Conservation (phyloP, 2,329 filamentous ascomycete species). For the Amauroascus verrucosus region DNA sequence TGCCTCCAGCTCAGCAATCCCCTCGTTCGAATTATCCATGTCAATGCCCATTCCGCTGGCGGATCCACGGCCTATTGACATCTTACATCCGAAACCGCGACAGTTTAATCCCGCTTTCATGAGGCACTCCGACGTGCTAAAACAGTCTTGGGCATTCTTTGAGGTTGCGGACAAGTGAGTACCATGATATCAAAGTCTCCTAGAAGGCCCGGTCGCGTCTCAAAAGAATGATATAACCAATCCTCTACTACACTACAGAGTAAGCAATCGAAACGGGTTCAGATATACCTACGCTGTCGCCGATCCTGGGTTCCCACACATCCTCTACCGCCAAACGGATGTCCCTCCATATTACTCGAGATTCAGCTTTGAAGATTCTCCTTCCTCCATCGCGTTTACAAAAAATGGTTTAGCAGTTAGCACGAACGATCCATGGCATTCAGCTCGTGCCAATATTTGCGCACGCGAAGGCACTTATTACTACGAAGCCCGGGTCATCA, state of each 20-base stretch:
- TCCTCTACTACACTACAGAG: slow-evolving; percentile 22
- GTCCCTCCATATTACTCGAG: slow-evolving; percentile 71
- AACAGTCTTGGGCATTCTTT: slow-evolving; percentile 34
- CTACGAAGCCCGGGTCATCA: slow-evolving; percentile 84
- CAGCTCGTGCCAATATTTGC: slow-evolving; percentile 80
- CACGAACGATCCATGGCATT: slow-evolving; percentile 86
- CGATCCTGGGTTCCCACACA: slow-evolving; percentile 75
- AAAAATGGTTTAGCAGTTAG: slow-evolving; percentile 65
- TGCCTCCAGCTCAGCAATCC: slow-evolving; percentile 21
- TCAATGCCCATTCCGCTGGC: slow-evolving; percentile 32
- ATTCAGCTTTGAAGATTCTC: slow-evolving; percentile 86
- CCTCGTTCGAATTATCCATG: slow-evolving; percentile 32
- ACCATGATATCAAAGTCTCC: background rate
- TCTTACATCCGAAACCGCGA: slow-evolving; percentile 30
- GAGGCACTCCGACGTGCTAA: slow-evolving; percentile 28
- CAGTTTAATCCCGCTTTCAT: slow-evolving; percentile 31
- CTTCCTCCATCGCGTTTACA: slow-evolving; percentile 74
- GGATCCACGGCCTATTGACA: slow-evolving; percentile 31
- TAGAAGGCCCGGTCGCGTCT: too few species aligned
- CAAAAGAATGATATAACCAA: background rate
- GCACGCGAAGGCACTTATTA: slow-evolving; percentile 84
- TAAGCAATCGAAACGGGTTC: slow-evolving; percentile 61
- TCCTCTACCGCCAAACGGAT: slow-evolving; percentile 85
- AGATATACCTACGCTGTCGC: slow-evolving; percentile 86
- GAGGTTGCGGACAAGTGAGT: slow-evolving; percentile 33